Conservation (phyloP, 208 protist species). For the Naegleria lovaniensis region DNA sequence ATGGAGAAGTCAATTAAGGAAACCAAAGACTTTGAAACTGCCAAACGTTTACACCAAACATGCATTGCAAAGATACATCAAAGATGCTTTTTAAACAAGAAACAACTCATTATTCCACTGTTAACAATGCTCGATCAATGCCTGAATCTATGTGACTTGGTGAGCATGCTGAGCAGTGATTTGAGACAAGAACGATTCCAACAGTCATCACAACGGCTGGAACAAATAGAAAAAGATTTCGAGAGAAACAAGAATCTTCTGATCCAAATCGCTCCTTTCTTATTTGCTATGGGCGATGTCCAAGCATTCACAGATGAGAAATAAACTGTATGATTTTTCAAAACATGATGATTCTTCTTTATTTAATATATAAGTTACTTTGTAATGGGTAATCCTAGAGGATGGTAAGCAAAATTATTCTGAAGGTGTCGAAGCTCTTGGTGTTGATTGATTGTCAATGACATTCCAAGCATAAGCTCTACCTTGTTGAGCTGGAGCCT, state of each 20-base stretch:
- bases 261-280: neutral
- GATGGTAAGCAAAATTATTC: too few species aligned
- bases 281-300: neutral
- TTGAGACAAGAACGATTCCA: neutral
- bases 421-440: too few species aligned
- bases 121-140: neutral
- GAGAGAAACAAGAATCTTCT: neutral
- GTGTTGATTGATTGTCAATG: too few species aligned
- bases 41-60: neutral
- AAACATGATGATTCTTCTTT: too few species aligned
- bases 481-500: neutral
- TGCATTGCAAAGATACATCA: neutral
- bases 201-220: neutral
- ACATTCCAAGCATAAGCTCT: neutral
- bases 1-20: neutral
- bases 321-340: too few species aligned
- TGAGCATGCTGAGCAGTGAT: neutral
- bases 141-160: neutral
- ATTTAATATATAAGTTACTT: too few species aligned
- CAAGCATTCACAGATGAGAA: too few species aligned
- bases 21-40: constrained; percentile 11
- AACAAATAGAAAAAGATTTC: neutral
- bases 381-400: too few species aligned
- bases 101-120: neutral
- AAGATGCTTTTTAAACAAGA: neutral